Conservation (phyloP, 306 rosid genomes). For the Medicago ruthenica region DNA sequence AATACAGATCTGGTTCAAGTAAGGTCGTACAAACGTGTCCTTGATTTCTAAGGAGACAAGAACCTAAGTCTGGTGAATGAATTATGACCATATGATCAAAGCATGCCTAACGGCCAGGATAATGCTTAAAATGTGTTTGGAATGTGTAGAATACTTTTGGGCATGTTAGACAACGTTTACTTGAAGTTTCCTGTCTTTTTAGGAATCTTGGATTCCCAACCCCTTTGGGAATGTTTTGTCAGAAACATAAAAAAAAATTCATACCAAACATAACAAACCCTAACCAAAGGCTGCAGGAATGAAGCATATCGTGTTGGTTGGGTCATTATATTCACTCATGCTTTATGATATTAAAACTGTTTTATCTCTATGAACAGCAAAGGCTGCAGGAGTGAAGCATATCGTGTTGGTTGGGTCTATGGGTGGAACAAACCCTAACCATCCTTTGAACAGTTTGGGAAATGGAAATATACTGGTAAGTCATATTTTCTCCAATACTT, state of each 20-base stretch:
- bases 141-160: neutral
- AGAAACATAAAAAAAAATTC: neutral
- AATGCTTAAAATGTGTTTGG: neutral
- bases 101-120: too few relatives aligned
- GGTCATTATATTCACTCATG: neutral
- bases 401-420: constrained; percentile 95
- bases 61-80: too few relatives aligned
- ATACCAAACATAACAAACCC: neutral
- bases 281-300: too few relatives aligned
- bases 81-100: too few relatives aligned
- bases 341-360: constrained; percentile 34
- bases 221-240: neutral
- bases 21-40: too few relatives aligned
- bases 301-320: too few relatives aligned
- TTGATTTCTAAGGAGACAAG: too few relatives aligned
- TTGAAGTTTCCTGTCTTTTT: neutral
- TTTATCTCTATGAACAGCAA: constrained; percentile 63
- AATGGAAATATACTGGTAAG: constrained; percentile 94
- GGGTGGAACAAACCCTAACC: constrained; percentile 86
- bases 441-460: constrained; percentile 86
- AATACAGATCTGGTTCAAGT: too few relatives aligned
- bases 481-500: constrained; percentile 35
- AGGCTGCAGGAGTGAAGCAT: constrained; percentile 92
- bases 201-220: neutral
- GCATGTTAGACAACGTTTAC: neutral